Evolutionary conservation across 192 early-diverging fungal species (phyloP), one percentile per base, ranked within the genome.

Genomic region (Rhizophagus clarus): DNA sequence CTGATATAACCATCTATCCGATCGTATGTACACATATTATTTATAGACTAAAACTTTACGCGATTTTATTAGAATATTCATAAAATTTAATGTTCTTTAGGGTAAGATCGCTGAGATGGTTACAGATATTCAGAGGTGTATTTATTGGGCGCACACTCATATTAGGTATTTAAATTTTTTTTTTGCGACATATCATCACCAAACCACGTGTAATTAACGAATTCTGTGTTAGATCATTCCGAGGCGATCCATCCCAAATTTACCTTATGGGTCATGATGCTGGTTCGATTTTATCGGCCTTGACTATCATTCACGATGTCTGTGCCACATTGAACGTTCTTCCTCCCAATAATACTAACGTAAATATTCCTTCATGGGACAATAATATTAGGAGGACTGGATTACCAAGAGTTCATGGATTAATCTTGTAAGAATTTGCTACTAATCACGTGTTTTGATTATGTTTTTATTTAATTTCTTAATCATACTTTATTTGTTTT

Each of bases 51-150:
- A 45, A 56, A 31, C 14, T 32, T 5, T 24, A 31, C 20, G 7
- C n/a, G 12, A 47, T 67, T 5, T 68, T 32, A 66, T 10, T 37
- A 10, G 1, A 12, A 2, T 12, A 45, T 45, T 45, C 40, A 22
- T 61, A 29, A 29, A 67, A 28, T 47, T 49, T 3, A n/a, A 40
- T 47, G 8, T 77, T 45, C 2, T 78, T 61, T 49, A 79, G 77
- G 77, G 77, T 56, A 86, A 83, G 77, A 86, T 86, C 28, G 80
- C 82, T 64, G 82, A 84, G 10, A 86, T 86, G 83, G 85, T 86
- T 51, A 26, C 78, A 10, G 85, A 86, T 79, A 71, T 86, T 56
- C 85, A 86, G 76, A 77, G 83, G 26, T 80, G 77, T 7, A 82
- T 86, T 45, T 29, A 64, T 15, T 86, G 85, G 85, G 82, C 85